Evolutionary conservation across 2,329 filamentous ascomycete species (phyloP).

Genomic region (Pseudodiploospora longispora): DNA sequence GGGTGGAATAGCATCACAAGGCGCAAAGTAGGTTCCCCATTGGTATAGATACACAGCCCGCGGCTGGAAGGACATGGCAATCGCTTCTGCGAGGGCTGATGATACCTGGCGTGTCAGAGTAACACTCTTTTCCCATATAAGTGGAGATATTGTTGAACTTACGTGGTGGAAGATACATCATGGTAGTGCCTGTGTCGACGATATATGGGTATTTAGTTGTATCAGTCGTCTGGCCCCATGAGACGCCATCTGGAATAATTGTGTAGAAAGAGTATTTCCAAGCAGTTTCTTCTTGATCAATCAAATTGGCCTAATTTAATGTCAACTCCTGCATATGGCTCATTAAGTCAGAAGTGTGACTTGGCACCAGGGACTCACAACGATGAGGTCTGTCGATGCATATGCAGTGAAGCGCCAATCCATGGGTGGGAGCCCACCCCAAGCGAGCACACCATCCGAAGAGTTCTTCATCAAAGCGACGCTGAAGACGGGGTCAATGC

Average conservation of each 20-base stretch:
- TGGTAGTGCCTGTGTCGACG: conserved; percentile 44
- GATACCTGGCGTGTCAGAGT: too few relatives aligned
- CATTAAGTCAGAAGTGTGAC: neutral
- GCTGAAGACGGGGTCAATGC: conserved; percentile 37
- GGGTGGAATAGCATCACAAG: conserved; percentile 39
- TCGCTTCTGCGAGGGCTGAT: conserved; percentile 37
- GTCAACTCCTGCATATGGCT: neutral
- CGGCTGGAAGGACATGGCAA: conserved; percentile 39
- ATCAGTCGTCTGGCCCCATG: conserved; percentile 34
- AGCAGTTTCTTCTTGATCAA: conserved; percentile 26
- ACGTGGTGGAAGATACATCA: conserved; percentile 43
- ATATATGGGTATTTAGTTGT: conserved; percentile 39
- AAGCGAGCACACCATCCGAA: conserved; percentile 36
- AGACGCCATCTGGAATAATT: conserved; percentile 40
- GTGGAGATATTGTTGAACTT: conserved; percentile 14
- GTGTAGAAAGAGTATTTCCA: conserved; percentile 46
- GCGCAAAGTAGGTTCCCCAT: conserved; percentile 40
- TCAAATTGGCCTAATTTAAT: conserved; percentile 34
- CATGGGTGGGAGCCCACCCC: conserved; percentile 38
- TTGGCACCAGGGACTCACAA: conserved; percentile 26
- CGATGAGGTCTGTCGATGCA: conserved; percentile 34
- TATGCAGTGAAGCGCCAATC: conserved; percentile 19
- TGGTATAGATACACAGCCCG: conserved; percentile 37
- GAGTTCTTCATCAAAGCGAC: conserved; percentile 40
- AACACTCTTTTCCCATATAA: neutral